Evolutionary conservation across 371 early-diverging fungal species (phyloP), one percentile per base, ranked within the genome.

Genomic region (Capniomyces stellatus): DNA sequence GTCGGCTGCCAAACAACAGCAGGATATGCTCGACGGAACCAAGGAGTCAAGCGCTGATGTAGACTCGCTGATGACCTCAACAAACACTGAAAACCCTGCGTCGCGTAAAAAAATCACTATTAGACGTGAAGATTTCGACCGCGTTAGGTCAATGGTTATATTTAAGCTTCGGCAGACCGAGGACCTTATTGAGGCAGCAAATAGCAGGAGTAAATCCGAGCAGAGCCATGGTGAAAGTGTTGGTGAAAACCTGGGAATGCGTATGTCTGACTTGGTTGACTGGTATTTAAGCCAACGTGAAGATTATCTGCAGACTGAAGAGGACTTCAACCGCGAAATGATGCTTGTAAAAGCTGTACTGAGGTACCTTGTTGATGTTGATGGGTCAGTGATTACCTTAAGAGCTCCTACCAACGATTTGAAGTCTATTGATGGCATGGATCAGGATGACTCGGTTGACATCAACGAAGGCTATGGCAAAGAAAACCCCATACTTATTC

Each of bases 271-370:
- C 12, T 63, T 98, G 21, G 72, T 92, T 10, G 72, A 74, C 19
- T 85, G 85, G 82, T 95, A 88, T 63, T 63, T 97, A 31, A 79
- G 79, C 51, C 81, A 80, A 61, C 63, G 68, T 51, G 85, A 87
- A 59, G 73, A 78, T n/a, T 71, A 64, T 12, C 60, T 97, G 18
- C 73, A 75, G 23, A 71, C 70, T 24, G 85, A 82, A 54, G 83
- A 85, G 46, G 81, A 82, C 25, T 68, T 84, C 21, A 66, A 66
- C 0, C 58, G 63, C 4, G 87, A 92, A 62, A 67, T 73, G 54
- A 69, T 74, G 40, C 71, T 83, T 46, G 74, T 87, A 40, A 75
- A 80, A 52, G 78, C 77, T 54, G 85, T 96, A 13, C 73, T 98
- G 58, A 78, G 75, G 51, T 78, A 81, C 48, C 68, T 88, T 53